Conservation (phyloP, 164 flowering plant genomes). For the Buxus sempervirens region DNA sequence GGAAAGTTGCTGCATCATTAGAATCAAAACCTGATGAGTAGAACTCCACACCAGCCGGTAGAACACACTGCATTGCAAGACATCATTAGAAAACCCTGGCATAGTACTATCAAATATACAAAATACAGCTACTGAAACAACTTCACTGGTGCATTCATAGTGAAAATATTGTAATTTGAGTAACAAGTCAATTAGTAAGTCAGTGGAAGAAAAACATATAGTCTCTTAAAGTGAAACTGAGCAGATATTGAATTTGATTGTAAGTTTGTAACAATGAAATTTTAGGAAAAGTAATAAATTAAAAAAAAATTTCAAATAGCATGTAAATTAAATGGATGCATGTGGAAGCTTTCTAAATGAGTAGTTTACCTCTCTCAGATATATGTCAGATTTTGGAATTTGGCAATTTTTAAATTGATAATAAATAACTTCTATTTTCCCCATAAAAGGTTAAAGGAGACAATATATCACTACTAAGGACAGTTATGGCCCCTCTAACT, state of each 20-base stretch:
- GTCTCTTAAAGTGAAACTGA: background rate
- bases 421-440: too few relatives aligned
- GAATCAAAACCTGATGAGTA: conserved; percentile 67
- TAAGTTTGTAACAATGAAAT: background rate
- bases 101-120: background rate
- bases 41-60: conserved; percentile 92
- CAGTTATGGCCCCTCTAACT: too few relatives aligned
- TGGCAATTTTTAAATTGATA: too few relatives aligned
- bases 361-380: too few relatives aligned
- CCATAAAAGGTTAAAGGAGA: too few relatives aligned
- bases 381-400: too few relatives aligned
- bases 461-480: too few relatives aligned
- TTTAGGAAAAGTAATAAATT: too few relatives aligned
- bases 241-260: background rate
- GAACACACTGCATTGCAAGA: conserved; percentile 63
- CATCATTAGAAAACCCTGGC: background rate
- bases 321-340: background rate
- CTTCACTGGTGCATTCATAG: background rate
- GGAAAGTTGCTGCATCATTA: conserved; percentile 57
- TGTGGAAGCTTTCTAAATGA: too few relatives aligned
- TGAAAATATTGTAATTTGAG: too few relatives aligned
- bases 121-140: background rate
- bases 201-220: background rate
- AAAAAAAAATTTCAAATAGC: background rate
- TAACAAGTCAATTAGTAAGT: background rate